Evolutionary conservation across 805 yeast genomes (phyloP).

Genomic region (Yamadazyma takamatsuzukensis): DNA sequence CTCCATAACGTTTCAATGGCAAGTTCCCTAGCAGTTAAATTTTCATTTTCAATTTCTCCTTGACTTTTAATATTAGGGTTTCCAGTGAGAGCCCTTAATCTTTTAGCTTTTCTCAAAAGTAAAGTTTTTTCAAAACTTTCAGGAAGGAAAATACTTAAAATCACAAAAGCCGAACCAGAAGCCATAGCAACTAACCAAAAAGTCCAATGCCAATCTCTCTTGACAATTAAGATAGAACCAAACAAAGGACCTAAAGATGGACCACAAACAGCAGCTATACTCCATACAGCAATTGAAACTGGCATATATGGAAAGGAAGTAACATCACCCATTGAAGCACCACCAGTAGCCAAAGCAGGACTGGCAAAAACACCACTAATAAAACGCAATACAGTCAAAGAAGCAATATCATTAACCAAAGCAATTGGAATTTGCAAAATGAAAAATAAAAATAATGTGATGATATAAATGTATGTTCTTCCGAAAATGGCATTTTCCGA

Average conservation of each 20-base stretch:
- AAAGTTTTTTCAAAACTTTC: conserved; percentile 45
- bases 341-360: conserved; percentile 57
- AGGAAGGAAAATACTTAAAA: conserved; percentile 41
- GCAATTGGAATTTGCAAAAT: conserved; percentile 59
- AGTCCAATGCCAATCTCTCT: conserved; percentile 52
- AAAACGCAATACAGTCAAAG: conserved; percentile 49
- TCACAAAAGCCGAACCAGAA: conserved; percentile 32
- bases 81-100: conserved; percentile 48
- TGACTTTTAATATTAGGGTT: conserved; percentile 40
- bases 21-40: conserved; percentile 16
- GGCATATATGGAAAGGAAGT: conserved; percentile 40
- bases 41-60: conserved; percentile 32
- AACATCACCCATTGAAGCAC: conserved; percentile 54
- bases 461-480: conserved; percentile 47
- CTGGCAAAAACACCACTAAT: conserved; percentile 53
- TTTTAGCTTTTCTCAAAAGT: conserved; percentile 43
- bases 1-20: conserved; percentile 40
- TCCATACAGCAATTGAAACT: conserved; percentile 48
- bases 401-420: conserved; percentile 47
- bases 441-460: conserved; percentile 46
- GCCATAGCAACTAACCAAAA: conserved; percentile 50
- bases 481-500: conserved; percentile 56
- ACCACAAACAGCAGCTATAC: conserved; percentile 51
- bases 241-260: conserved; percentile 55
- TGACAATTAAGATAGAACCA: conserved; percentile 52